Percentiles rank a stretch among this genome's conserved stretches.
Evolutionary conservation across 345 rosid species (phyloP).

Genomic region (Clausena lansium): DNA sequence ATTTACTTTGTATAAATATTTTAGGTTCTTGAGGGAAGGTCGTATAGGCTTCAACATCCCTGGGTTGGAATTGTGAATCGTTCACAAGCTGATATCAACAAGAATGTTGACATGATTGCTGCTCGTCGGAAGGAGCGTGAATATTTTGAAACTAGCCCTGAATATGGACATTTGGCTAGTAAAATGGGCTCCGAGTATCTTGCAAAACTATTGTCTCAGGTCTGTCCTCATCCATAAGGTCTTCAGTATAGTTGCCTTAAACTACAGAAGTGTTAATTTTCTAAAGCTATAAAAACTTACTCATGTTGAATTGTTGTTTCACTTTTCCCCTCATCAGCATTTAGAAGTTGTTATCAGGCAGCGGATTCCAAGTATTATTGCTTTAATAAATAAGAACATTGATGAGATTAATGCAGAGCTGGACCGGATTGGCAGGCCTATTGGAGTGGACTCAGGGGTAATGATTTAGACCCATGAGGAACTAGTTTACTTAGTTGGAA

Average conservation of each 20-base stretch:
- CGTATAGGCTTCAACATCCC: conserved; percentile 95
- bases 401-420: conserved; percentile 98
- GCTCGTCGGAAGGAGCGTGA: conserved; percentile 92
- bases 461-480: conserved; percentile 24
- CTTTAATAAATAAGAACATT: conserved; percentile 89
- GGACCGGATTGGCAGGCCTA: conserved; percentile 96
- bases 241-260: neutral
- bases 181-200: conserved; percentile 98
- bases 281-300: neutral
- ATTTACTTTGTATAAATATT: conserved; percentile 22
- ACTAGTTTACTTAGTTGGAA: conserved; percentile 12
- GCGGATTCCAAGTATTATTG: conserved; percentile 94
- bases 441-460: conserved; percentile 98
- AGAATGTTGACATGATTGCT: conserved; percentile 88
- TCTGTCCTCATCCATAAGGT: conserved; percentile 20
- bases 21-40: conserved; percentile 92
- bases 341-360: conserved; percentile 92
- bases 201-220: conserved; percentile 91
- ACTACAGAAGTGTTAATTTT: neutral
- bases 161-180: conserved; percentile 89
- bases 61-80: conserved; percentile 99
- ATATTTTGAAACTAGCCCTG: conserved; percentile 97
- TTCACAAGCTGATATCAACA: conserved; percentile 98
- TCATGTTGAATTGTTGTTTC: conserved; percentile 14
- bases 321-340: conserved; percentile 49